Evolutionary conservation across 176 grass and related monocot genomes (phyloP).

Genomic region (Aegilops tauschii): DNA sequence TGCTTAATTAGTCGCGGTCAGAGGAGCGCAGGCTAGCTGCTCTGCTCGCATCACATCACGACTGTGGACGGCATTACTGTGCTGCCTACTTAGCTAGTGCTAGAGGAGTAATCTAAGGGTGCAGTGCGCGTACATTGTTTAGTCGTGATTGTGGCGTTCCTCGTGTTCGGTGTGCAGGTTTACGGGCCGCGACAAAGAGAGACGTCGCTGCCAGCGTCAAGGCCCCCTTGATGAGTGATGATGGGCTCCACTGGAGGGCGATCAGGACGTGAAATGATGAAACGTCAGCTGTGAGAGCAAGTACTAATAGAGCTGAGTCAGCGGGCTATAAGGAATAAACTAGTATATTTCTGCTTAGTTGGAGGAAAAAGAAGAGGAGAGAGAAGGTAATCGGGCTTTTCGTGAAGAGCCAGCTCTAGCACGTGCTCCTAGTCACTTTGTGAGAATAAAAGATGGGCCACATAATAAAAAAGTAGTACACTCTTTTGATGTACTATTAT

Average conservation of each 20-base stretch:
- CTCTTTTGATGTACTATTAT: too few species aligned
- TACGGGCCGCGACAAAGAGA: background rate
- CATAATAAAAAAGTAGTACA: too few species aligned
- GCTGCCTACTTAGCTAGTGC: background rate
- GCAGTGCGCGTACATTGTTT: background rate
- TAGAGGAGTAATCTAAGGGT: background rate
- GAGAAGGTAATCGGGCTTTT: too few species aligned
- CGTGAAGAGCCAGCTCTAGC: too few species aligned
- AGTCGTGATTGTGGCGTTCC: background rate
- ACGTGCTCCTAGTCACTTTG: too few species aligned
- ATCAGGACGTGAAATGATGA: conserved; percentile 12
- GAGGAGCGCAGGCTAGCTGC: background rate
- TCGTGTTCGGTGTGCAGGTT: background rate
- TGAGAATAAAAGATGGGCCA: too few species aligned
- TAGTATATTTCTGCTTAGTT: too few species aligned
- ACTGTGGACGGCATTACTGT: background rate
- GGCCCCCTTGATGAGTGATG: background rate
- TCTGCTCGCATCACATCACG: background rate
- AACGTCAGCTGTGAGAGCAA: background rate
- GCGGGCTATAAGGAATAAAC: too few species aligned
- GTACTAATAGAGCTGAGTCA: too few species aligned
- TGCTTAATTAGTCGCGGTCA: background rate
- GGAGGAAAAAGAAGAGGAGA: too few species aligned
- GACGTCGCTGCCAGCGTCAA: background rate
- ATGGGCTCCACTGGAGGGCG: background rate